Evolutionary conservation across 768 basidiomycete species (phyloP).

Genomic region (Piloderma croceum): DNA sequence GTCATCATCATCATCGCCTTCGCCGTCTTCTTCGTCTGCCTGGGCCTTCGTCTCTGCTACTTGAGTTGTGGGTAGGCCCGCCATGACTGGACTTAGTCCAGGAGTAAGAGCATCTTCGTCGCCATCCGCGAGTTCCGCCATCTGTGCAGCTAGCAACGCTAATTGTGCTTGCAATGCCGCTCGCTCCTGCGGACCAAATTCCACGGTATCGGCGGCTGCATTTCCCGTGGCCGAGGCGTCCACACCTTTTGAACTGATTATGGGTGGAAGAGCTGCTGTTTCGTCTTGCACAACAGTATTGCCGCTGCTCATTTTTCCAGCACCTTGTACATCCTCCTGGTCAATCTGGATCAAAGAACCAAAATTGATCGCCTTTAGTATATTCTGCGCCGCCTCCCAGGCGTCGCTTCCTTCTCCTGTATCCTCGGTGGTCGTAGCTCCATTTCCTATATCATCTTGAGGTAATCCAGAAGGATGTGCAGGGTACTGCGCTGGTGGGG

Average conservation of each 20-base stretch:
- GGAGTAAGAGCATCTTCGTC: constrained; percentile 19
- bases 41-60: not conserved
- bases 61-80: not conserved
- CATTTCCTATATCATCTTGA: too few species aligned
- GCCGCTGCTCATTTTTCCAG: constrained; percentile 5
- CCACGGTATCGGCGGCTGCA: constrained; percentile 8
- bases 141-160: constrained; percentile 65
- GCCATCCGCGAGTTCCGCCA: constrained; percentile 58
- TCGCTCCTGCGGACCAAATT: constrained; percentile 40
- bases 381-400: constrained; percentile 74
- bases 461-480: constrained; percentile 37
- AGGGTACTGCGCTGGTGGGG: constrained; percentile 27
- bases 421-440: constrained; percentile 23
- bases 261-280: not conserved
- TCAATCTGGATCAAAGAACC: constrained; percentile 39
- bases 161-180: constrained; percentile 71
- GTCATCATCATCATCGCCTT: constrained; percentile 9
- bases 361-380: constrained; percentile 73
- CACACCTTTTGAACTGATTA: constrained; percentile 7
- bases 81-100: not conserved
- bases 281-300: constrained; percentile 2
- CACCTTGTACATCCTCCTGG: constrained; percentile 1
- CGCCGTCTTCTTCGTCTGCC: constrained; percentile 2
- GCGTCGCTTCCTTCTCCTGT: constrained; percentile 49
- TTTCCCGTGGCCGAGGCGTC: constrained; percentile 10